These are phyloP conservation scores for Tricharina praecox DNA, from an alignment of 495 filamentous ascomycete species.

Conservation along the genomic window DNA sequence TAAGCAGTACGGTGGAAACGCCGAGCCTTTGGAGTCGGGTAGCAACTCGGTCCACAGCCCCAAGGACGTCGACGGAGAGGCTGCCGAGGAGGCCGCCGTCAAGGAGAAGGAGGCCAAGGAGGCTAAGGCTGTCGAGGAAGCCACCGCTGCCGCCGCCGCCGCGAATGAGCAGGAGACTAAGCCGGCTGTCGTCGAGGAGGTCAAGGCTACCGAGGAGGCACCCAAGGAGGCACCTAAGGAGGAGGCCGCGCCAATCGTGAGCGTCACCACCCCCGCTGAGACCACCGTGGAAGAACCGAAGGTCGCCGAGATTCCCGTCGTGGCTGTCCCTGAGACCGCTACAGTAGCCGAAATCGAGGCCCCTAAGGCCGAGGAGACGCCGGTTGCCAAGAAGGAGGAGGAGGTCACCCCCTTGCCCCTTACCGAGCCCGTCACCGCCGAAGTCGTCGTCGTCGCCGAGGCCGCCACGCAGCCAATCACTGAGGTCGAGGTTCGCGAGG, in stretches of 20 bases:
- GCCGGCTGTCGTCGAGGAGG: not conserved
- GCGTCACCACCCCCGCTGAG: not conserved
- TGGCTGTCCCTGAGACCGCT: not conserved
- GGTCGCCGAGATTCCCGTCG: not conserved
- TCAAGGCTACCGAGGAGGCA: not conserved
- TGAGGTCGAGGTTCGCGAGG: not conserved
- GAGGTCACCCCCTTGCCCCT: conserved; percentile 4
- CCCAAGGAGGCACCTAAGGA: not conserved
- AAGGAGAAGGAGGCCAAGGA: not conserved
- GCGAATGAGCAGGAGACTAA: not conserved
- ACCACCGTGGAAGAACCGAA: not conserved
- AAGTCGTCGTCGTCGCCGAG: not conserved
- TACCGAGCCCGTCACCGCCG: conserved; percentile 2
- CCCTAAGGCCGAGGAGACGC: not conserved
- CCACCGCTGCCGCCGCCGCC: not conserved
- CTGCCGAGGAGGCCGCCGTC: not conserved
- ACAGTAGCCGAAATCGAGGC: not conserved
- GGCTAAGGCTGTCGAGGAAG: not conserved
- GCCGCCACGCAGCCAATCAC: not conserved
- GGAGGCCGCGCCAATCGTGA: not conserved
- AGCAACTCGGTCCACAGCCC: not conserved
- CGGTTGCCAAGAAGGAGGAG: not conserved
- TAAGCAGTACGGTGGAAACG: conserved; percentile 5
- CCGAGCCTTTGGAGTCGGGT: not conserved
- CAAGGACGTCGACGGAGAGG: conserved; percentile 1